phyloP scores from a whole-genome alignment of 768 basidiomycete species.

The Amanita brunnescens region DNA sequence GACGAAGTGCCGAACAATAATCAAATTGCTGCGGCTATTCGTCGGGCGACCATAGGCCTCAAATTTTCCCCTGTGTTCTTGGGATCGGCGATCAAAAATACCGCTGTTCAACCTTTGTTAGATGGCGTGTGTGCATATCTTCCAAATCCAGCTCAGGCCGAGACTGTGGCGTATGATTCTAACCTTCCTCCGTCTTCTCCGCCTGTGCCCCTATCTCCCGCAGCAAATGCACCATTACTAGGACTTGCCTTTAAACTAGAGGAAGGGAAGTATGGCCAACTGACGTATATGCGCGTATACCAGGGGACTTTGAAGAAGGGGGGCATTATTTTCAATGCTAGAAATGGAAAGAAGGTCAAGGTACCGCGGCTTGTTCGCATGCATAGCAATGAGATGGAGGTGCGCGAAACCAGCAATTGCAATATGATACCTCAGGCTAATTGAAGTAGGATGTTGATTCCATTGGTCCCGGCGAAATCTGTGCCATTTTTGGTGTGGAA shows the following conservation, averaged over 20 bases:
- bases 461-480: conserved; percentile 97
- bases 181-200: conserved; percentile 56
- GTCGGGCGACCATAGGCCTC: conserved; percentile 78
- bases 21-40: conserved; percentile 78
- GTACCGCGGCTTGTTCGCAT: conserved; percentile 93
- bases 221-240: conserved; percentile 79
- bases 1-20: conserved; percentile 67
- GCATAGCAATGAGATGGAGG: conserved; percentile 99
- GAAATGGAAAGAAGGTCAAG: conserved; percentile 96
- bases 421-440: not conserved
- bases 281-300: conserved; percentile 98
- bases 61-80: conserved; percentile 96
- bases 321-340: conserved; percentile 78
- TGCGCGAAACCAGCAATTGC: conserved; percentile 22
- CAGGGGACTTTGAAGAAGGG: conserved; percentile 90
- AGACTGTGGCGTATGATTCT: conserved; percentile 77
- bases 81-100: conserved; percentile 97
- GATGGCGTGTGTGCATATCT: conserved; percentile 96
- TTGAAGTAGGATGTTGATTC: conserved; percentile 73
- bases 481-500: conserved; percentile 98
- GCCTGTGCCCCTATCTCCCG: conserved; percentile 70
- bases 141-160: conserved; percentile 76
- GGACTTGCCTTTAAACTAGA: conserved; percentile 98
- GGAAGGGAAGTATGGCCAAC: conserved; percentile 92
- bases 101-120: conserved; percentile 85